Conservation (phyloP, 208 protist genomes). For the Leishmania aethiopica region DNA sequence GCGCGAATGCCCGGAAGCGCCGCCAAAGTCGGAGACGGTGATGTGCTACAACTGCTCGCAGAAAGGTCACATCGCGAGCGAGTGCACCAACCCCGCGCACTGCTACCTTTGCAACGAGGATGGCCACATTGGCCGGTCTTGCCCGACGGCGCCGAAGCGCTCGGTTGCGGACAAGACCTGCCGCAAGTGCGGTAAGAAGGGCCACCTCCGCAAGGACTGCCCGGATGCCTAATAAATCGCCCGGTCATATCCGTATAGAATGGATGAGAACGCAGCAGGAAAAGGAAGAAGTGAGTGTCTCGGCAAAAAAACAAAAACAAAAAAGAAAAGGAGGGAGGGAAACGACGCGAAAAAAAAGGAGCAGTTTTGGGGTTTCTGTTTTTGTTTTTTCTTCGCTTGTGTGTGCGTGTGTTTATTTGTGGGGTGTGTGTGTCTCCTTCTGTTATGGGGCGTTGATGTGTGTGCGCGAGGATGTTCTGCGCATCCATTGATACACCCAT, state of each 20-base stretch:
- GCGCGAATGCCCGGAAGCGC: constrained; percentile 82
- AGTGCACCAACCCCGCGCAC: constrained; percentile 70
- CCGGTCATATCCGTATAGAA: not conserved
- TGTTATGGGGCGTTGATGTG: not conserved
- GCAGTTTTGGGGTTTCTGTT: not conserved
- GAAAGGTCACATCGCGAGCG: constrained; percentile 80
- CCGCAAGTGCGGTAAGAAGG: constrained; percentile 80
- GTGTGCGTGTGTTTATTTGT: not conserved
- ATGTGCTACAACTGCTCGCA: constrained; percentile 82
- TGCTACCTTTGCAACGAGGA: constrained; percentile 86
- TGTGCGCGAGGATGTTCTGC: not conserved
- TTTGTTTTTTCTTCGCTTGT: not conserved
- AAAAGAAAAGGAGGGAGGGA: not conserved
- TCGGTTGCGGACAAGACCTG: constrained; percentile 50
- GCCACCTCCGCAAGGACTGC: constrained; percentile 77
- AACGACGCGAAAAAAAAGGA: not conserved
- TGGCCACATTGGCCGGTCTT: constrained; percentile 83
- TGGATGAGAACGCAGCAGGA: not conserved
- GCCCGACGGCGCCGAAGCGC: constrained; percentile 49
- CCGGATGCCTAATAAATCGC: constrained; percentile 36
- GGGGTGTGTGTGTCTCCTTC: not conserved
- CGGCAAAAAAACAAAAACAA: not conserved
- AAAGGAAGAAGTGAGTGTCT: not conserved
- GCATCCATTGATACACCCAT: not conserved
- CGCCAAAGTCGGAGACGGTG: constrained; percentile 70